Evolutionary conservation across 768 basidiomycete species (phyloP).

Genomic region (Gloeopeniophorella convolvens): DNA sequence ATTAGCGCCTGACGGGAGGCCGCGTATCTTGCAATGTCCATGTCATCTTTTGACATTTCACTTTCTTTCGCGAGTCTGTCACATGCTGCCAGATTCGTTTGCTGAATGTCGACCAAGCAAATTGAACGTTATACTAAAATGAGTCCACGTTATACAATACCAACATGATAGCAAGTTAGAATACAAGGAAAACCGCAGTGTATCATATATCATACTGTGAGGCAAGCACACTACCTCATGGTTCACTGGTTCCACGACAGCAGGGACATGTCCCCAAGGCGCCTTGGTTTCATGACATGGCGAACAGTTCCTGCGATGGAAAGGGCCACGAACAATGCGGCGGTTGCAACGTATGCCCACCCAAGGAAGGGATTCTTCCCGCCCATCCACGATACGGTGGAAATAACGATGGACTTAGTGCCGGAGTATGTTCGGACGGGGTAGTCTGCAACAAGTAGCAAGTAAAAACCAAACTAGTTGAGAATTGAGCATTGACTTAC

Average conservation of each 20-base stretch:
- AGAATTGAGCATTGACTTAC: slow-evolving; percentile 41
- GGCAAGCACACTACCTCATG: neutral
- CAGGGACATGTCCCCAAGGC: slow-evolving; percentile 80
- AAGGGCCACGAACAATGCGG: slow-evolving; percentile 80
- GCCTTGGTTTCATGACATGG: slow-evolving; percentile 89
- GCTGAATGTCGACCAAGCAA: no score
- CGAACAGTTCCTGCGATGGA: slow-evolving; percentile 85
- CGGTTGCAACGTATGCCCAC: slow-evolving; percentile 93
- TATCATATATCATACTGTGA: neutral
- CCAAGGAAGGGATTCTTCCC: slow-evolving; percentile 98
- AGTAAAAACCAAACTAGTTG: neutral
- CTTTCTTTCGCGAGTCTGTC: no score
- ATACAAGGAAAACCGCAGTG: slow-evolving; percentile 3
- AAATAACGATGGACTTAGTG: slow-evolving; percentile 95
- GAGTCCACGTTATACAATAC: slow-evolving; percentile 1
- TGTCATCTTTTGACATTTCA: no score
- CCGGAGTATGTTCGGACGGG: slow-evolving; percentile 88
- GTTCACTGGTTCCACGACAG: slow-evolving; percentile 75
- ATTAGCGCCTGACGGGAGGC: no score
- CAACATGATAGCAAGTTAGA: neutral
- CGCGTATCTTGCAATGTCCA: no score
- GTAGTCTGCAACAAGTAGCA: slow-evolving; percentile 55
- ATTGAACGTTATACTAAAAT: no score
- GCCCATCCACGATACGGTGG: slow-evolving; percentile 97
- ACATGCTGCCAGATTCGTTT: no score